Evolutionary conservation across 140 eudicot genomes (phyloP).

Genomic region (Ambrosia hybrid): DNA sequence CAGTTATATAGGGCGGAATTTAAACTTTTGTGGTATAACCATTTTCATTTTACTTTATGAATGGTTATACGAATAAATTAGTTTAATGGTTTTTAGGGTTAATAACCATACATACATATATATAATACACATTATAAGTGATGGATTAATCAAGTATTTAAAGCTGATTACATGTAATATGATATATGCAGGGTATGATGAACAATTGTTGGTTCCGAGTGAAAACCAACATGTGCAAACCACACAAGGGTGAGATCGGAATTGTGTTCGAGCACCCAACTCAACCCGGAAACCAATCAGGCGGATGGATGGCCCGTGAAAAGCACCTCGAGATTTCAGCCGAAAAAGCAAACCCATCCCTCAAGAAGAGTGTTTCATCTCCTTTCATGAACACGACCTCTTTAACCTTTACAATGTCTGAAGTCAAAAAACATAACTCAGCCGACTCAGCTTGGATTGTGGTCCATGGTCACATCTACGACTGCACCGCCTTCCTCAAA

Average conservation of each 20-base stretch:
- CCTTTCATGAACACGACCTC: slow-evolving; percentile 90
- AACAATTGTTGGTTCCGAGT: slow-evolving; percentile 98
- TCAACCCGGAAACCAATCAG: slow-evolving; percentile 85
- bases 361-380: slow-evolving; percentile 69
- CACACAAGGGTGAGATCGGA: slow-evolving; percentile 90
- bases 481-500: slow-evolving; percentile 73
- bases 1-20: no score
- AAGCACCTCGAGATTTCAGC: slow-evolving; percentile 60
- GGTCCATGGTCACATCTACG: slow-evolving; percentile 94
- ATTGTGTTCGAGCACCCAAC: slow-evolving; percentile 96
- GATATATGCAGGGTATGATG: slow-evolving; percentile 85
- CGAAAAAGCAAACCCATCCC: slow-evolving; percentile 37
- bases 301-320: slow-evolving; percentile 98
- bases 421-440: slow-evolving; percentile 76
- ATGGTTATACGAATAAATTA: no score
- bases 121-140: neutral
- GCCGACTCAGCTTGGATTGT: slow-evolving; percentile 94
- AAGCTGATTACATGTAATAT: neutral
- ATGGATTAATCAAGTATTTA: neutral
- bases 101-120: neutral
- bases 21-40: no score
- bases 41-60: no score
- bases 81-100: neutral
- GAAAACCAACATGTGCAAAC: slow-evolving; percentile 87
- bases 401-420: slow-evolving; percentile 57